Evolutionary conservation across 441 rosid species (phyloP).

Genomic region (Gossypium aridum): DNA sequence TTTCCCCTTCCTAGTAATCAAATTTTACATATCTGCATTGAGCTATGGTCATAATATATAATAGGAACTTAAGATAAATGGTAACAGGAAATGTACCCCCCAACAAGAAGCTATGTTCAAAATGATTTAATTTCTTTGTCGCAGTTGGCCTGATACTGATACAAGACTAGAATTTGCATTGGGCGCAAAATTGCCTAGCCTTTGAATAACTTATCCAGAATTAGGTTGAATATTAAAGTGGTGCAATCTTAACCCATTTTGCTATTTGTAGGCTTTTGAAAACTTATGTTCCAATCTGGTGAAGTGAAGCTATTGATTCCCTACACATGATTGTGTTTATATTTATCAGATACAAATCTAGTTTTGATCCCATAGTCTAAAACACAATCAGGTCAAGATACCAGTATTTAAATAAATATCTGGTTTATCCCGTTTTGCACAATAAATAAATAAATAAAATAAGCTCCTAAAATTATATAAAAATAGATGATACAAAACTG

Average conservation of each 20-base stretch:
- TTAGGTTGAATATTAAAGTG: neutral
- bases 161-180: neutral
- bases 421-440: neutral
- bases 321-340: neutral
- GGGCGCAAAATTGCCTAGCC: neutral
- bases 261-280: no score
- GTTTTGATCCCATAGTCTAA: neutral
- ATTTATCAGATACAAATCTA: neutral
- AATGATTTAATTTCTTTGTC: neutral
- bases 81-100: neutral
- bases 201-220: neutral
- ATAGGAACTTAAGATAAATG: neutral
- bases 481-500: neutral
- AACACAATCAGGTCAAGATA: neutral
- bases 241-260: neutral
- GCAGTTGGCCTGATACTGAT: neutral
- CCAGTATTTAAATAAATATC: neutral
- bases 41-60: neutral
- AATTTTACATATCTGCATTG: neutral
- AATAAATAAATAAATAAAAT: neutral
- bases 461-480: neutral
- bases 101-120: neutral
- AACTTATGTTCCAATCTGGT: no score
- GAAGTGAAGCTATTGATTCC: no score
- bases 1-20: neutral